A percentile compares a stretch with the other conserved stretches of the same genome.
phyloP scores from a whole-genome alignment of 2,329 filamentous ascomycete genomes.

The Tympanopsis confertula region DNA sequence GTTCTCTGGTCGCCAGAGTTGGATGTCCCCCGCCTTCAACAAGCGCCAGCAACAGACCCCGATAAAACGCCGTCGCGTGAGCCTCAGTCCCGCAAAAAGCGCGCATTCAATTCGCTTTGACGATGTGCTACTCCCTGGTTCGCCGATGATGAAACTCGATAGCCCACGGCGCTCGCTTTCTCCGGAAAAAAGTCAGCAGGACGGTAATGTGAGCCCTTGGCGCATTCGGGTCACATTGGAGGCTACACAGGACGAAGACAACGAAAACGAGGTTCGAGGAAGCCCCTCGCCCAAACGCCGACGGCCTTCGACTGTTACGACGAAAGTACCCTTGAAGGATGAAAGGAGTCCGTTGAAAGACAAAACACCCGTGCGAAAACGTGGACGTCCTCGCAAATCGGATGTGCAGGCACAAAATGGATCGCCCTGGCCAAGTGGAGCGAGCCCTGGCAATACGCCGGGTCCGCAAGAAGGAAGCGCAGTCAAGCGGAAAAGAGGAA shows the following conservation, averaged over 20 bases:
- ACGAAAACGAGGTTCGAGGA: conserved; percentile 13
- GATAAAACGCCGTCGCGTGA: conserved; percentile 11
- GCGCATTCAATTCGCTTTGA: conserved; percentile 25
- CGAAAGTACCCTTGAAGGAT: conserved; percentile 26
- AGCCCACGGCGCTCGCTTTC: conserved; percentile 17
- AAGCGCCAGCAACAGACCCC: conserved; percentile 8
- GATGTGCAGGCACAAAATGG: conserved; percentile 12
- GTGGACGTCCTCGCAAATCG: conserved; percentile 22
- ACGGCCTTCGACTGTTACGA: conserved; percentile 19
- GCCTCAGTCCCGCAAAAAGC: conserved; percentile 19
- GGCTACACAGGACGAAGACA: conserved; percentile 27
- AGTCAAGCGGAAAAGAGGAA: conserved; percentile 20
- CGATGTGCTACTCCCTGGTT: conserved; percentile 25
- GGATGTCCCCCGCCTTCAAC: conserved; percentile 21
- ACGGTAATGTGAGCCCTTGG: conserved; percentile 28
- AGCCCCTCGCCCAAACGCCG: conserved; percentile 6
- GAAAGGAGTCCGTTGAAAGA: conserved; percentile 9
- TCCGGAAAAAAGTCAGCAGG: conserved; percentile 22
- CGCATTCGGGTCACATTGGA: conserved; percentile 32
- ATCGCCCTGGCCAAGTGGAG: conserved; percentile 12
- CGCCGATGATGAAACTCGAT: conserved; percentile 17
- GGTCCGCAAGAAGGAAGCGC: conserved; percentile 13
- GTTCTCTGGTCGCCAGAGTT: conserved; percentile 21
- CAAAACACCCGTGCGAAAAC: conserved; percentile 15
- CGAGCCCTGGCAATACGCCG: conserved; percentile 5